Percentiles rank a stretch among this genome's conserved stretches.
phyloP scores from a whole-genome alignment of 2,329 filamentous ascomycete genomes.

The Colletotrichum karsti region DNA sequence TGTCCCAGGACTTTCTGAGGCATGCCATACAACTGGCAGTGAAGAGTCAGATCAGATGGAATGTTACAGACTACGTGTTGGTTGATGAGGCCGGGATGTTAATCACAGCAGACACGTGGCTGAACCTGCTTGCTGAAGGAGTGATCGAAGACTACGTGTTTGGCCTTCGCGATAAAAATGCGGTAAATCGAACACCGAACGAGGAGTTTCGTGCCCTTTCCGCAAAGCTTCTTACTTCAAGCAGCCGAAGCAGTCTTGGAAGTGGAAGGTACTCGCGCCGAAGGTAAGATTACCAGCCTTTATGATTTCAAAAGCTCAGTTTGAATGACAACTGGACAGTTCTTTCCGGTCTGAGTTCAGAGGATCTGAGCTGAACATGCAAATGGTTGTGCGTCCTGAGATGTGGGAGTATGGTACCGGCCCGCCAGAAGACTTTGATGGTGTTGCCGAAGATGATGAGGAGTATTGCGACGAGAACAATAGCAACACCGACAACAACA shows the following conservation, averaged over 20 bases:
- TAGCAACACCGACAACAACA: background rate
- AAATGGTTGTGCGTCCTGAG: background rate
- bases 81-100: background rate
- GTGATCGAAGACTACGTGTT: constrained; percentile 1
- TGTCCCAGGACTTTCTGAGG: background rate
- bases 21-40: background rate
- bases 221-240: background rate
- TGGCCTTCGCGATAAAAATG: background rate
- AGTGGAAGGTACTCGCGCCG: constrained; percentile 1
- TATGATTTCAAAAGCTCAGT: background rate
- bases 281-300: background rate
- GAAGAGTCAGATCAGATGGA: background rate
- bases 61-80: background rate
- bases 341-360: background rate
- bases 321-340: background rate
- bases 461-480: too few relatives aligned
- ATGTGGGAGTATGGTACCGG: background rate
- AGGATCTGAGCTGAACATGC: background rate
- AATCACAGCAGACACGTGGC: constrained; percentile 1
- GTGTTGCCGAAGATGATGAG: background rate
- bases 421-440: background rate
- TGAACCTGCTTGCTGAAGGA: background rate
- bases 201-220: background rate
- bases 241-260: constrained; percentile 2
- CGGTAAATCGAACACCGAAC: background rate